Percentiles rank a stretch among this genome's conserved stretches.
Conservation (phyloP, 202 grass and related monocot genomes). For the Saccharum hybrid region DNA sequence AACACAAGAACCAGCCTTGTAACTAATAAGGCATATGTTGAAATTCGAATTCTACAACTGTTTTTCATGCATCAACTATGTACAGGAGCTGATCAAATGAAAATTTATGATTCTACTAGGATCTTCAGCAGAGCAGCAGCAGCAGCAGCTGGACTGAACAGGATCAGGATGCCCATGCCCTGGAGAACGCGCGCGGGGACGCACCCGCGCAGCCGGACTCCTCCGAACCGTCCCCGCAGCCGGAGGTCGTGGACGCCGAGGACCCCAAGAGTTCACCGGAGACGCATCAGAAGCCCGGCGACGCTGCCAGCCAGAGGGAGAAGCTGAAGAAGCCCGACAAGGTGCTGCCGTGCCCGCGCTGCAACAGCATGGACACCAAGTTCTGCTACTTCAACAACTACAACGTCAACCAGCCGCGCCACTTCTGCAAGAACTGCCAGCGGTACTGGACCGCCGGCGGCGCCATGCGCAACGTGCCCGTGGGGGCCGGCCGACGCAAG, state of each 20-base stretch:
- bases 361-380: slow-evolving; percentile 80
- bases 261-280: slow-evolving; percentile 25
- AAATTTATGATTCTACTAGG: slow-evolving; percentile 31
- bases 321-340: slow-evolving; percentile 66
- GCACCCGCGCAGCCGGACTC: background rate
- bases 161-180: background rate
- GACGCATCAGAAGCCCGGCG: background rate
- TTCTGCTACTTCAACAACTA: slow-evolving; percentile 98
- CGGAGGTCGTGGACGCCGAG: slow-evolving; percentile 48
- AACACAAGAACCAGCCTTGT: background rate
- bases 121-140: slow-evolving; percentile 24
- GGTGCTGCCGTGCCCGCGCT: slow-evolving; percentile 62
- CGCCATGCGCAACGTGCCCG: slow-evolving; percentile 73
- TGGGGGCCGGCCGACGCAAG: slow-evolving; percentile 68
- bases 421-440: slow-evolving; percentile 87
- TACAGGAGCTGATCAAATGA: background rate
- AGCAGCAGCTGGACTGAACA: slow-evolving; percentile 21
- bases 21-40: background rate
- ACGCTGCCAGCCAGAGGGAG: slow-evolving; percentile 20
- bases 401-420: slow-evolving; percentile 87
- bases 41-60: background rate
- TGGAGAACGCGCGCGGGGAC: background rate
- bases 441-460: slow-evolving; percentile 76
- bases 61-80: background rate
- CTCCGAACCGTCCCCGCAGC: slow-evolving; percentile 28